Conservation (phyloP, 108 stramenopile species). For the Nitzschia putrida region DNA sequence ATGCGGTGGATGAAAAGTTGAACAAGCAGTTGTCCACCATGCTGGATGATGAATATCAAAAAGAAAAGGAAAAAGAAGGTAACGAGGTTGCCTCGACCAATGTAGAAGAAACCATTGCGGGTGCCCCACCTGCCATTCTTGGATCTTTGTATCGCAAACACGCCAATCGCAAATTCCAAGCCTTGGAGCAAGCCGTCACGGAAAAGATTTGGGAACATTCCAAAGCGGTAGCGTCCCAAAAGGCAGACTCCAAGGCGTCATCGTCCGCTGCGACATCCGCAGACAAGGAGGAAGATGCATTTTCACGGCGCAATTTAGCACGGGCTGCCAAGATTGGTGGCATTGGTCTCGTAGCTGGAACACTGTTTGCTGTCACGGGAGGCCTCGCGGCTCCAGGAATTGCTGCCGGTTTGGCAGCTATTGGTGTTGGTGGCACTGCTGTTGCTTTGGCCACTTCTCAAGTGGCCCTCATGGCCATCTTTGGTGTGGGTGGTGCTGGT, state of each 20-base stretch:
- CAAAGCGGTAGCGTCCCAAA: slow-evolving; percentile 7
- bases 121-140: background rate
- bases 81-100: slow-evolving; percentile 13
- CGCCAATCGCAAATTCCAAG: slow-evolving; percentile 19
- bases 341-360: slow-evolving; percentile 61
- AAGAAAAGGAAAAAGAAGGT: background rate
- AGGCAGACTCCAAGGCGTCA: slow-evolving; percentile 3
- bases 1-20: background rate
- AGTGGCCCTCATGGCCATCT: slow-evolving; percentile 43
- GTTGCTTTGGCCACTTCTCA: slow-evolving; percentile 48
- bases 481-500: slow-evolving; percentile 67
- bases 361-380: slow-evolving; percentile 68
- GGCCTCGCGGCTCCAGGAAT: slow-evolving; percentile 75
- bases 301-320: slow-evolving; percentile 40
- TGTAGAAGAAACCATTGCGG: background rate
- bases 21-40: background rate
- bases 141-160: slow-evolving; percentile 14
- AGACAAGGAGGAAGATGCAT: background rate
- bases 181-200: slow-evolving; percentile 32
- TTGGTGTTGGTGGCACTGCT: slow-evolving; percentile 59
- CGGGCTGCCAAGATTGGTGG: slow-evolving; percentile 54
- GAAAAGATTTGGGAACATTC: slow-evolving; percentile 3
- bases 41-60: background rate
- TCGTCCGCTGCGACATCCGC: background rate
- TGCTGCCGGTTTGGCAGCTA: slow-evolving; percentile 54